phyloP scores from a whole-genome alignment of 169 alveolate genomes.

The Eimeria tenella region DNA sequence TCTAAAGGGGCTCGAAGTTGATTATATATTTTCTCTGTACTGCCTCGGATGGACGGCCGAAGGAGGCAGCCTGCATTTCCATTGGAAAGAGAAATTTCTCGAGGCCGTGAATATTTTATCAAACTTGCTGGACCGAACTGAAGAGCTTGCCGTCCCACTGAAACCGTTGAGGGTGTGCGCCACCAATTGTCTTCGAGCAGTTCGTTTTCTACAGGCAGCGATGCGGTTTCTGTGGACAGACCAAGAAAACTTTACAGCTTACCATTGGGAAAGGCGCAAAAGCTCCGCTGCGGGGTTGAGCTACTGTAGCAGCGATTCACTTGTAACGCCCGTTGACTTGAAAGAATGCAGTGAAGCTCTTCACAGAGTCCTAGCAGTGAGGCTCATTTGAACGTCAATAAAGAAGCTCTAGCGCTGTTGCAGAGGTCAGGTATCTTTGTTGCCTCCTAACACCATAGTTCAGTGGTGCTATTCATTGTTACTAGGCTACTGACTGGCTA shows the following conservation, averaged over 20 bases:
- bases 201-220: constrained; percentile 57
- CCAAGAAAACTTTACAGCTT: constrained; percentile 10
- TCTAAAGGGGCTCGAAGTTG: constrained; percentile 56
- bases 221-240: constrained; percentile 61
- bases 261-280: constrained; percentile 58
- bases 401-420: no score
- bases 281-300: background rate
- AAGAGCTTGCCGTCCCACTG: constrained; percentile 43
- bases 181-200: constrained; percentile 40
- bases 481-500: background rate
- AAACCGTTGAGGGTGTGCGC: constrained; percentile 57
- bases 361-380: constrained; percentile 56
- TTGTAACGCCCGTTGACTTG: constrained; percentile 61
- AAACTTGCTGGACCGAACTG: constrained; percentile 60
- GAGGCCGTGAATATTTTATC: constrained; percentile 50
- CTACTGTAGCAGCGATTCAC: background rate
- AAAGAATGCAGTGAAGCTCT: constrained; percentile 61
- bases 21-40: constrained; percentile 31
- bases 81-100: constrained; percentile 38
- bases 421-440: no score
- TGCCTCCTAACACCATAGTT: no score
- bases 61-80: constrained; percentile 61
- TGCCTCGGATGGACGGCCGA: constrained; percentile 74
- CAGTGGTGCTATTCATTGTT: background rate
- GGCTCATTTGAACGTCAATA: background rate